A percentile compares a stretch with the other conserved stretches of the same genome.
phyloP scores from a whole-genome alignment of 1,284 basidiomycete species.

The Microbotryum silenes-acaulis region DNA sequence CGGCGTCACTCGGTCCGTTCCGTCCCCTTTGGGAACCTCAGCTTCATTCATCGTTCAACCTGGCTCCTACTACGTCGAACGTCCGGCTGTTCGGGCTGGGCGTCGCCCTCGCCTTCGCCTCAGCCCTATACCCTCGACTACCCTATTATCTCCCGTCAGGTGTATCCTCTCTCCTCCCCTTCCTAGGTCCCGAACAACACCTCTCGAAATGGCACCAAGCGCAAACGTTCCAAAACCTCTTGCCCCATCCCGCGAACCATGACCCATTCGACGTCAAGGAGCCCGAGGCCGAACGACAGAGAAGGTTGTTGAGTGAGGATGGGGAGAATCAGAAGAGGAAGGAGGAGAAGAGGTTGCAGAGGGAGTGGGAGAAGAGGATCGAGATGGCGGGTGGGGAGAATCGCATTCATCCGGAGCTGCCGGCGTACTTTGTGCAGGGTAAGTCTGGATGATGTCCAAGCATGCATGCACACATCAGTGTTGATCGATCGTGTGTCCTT shows the following conservation, averaged over 20 bases:
- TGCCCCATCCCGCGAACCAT: constrained; percentile 11
- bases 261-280: constrained; percentile 18
- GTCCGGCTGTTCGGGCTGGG: constrained; percentile 14
- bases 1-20: background rate
- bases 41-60: background rate
- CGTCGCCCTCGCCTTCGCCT: constrained; percentile 14
- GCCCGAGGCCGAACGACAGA: constrained; percentile 18
- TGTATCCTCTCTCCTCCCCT: constrained; percentile 11
- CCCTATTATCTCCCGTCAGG: constrained; percentile 5
- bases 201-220: constrained; percentile 12
- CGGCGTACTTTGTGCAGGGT: constrained; percentile 20
- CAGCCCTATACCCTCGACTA: constrained; percentile 14
- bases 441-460: too few species aligned
- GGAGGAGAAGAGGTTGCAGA: constrained; percentile 19
- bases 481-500: too few species aligned
- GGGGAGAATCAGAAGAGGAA: constrained; percentile 22
- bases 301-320: constrained; percentile 24
- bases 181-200: constrained; percentile 9
- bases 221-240: constrained; percentile 8
- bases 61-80: background rate
- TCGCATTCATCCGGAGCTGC: constrained; percentile 7
- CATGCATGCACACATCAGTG: too few species aligned
- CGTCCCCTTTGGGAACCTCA: background rate
- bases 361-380: constrained; percentile 15
- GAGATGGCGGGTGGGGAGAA: constrained; percentile 21